A percentile compares a stretch with the other conserved stretches of the same genome.
Evolutionary conservation across 176 grass and related monocot genomes (phyloP).

Genomic region (Tillandsia fasciculata): DNA sequence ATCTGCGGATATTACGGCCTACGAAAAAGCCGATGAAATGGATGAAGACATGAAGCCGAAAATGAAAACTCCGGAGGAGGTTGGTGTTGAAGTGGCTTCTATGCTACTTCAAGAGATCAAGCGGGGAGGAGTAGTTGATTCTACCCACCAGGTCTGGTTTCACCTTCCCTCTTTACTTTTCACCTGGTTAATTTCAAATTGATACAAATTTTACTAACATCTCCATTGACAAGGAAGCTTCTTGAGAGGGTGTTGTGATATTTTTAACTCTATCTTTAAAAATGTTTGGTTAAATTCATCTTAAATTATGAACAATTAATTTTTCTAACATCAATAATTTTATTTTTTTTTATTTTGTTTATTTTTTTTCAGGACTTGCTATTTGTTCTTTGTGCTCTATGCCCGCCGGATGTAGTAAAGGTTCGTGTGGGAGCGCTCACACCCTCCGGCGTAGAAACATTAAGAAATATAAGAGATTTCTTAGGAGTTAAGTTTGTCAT

Average conservation of each 20-base stretch:
- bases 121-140: slow-evolving; percentile 89
- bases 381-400: slow-evolving; percentile 70
- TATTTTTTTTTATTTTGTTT: not conserved
- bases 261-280: not conserved
- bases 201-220: not conserved
- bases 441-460: slow-evolving; percentile 60
- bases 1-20: slow-evolving; percentile 48
- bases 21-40: slow-evolving; percentile 56
- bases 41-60: slow-evolving; percentile 51
- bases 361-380: slow-evolving; percentile 56
- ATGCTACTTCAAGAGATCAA: slow-evolving; percentile 65
- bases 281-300: not conserved
- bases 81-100: slow-evolving; percentile 76
- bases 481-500: slow-evolving; percentile 72
- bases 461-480: slow-evolving; percentile 83
- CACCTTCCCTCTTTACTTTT: not conserved
- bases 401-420: slow-evolving; percentile 70
- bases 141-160: slow-evolving; percentile 62
- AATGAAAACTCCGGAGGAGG: slow-evolving; percentile 66
- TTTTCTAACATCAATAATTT: not conserved
- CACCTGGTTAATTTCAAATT: no score
- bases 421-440: slow-evolving; percentile 69
- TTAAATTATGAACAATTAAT: not conserved
- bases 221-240: not conserved
- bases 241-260: not conserved